phyloP scores from a whole-genome alignment of 768 basidiomycete genomes.

The Holtermanniella nyarrowii region DNA sequence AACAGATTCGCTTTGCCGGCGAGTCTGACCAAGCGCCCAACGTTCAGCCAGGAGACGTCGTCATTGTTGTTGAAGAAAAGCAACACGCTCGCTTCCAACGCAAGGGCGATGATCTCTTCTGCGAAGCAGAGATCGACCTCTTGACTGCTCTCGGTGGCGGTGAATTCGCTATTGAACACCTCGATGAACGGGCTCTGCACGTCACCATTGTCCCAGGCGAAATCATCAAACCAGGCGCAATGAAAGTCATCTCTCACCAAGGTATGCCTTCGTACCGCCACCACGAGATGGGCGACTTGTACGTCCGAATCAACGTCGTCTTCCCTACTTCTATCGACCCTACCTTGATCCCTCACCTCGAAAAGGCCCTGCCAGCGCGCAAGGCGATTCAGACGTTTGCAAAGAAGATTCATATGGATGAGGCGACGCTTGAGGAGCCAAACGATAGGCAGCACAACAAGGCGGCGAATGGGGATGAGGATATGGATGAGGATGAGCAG shows the following conservation, averaged over 20 bases:
- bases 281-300: slow-evolving; percentile 91
- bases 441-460: slow-evolving; percentile 55
- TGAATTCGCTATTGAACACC: slow-evolving; percentile 74
- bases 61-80: slow-evolving; percentile 95
- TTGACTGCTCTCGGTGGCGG: slow-evolving; percentile 90
- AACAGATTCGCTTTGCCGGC: slow-evolving; percentile 79
- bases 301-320: slow-evolving; percentile 69
- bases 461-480: slow-evolving; percentile 53
- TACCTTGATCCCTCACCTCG: slow-evolving; percentile 58
- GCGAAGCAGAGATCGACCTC: slow-evolving; percentile 81
- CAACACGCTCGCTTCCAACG: slow-evolving; percentile 65
- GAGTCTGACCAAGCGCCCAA: slow-evolving; percentile 88
- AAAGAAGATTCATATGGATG: slow-evolving; percentile 64
- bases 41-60: slow-evolving; percentile 85
- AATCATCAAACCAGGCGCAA: slow-evolving; percentile 77
- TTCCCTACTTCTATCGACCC: slow-evolving; percentile 79
- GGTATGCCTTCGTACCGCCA: slow-evolving; percentile 99
- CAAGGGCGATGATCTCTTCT: slow-evolving; percentile 74
- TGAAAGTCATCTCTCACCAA: slow-evolving; percentile 86
- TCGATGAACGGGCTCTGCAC: slow-evolving; percentile 81
- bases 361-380: slow-evolving; percentile 75
- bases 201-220: slow-evolving; percentile 78
- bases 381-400: slow-evolving; percentile 55
- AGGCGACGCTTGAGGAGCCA: slow-evolving; percentile 69
- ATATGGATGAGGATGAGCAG: slow-evolving; percentile 77